These are phyloP conservation scores for Gracilaria vermiculophylla DNA, from an alignment of 23 red algal species.

Conservation along the genomic window DNA sequence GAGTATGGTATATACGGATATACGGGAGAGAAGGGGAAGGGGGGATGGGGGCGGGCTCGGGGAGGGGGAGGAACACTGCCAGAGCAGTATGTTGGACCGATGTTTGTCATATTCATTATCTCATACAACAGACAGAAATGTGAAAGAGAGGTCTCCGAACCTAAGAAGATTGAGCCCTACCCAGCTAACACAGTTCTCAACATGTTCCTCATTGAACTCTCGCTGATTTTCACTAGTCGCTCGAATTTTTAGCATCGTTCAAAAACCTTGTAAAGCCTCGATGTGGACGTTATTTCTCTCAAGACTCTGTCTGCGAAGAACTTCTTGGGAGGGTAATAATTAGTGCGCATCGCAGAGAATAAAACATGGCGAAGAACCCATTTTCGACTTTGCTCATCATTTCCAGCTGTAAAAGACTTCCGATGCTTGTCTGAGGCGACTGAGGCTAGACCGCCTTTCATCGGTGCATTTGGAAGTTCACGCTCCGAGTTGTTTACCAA, in stretches of 20 bases:
- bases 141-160: too few species aligned
- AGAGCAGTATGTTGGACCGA: too few species aligned
- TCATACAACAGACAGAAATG: too few species aligned
- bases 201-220: not conserved
- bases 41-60: too few species aligned
- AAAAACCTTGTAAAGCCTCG: slow-evolving; percentile 85
- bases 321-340: slow-evolving; percentile 64
- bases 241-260: slow-evolving; percentile 76
- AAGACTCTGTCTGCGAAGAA: slow-evolving; percentile 56
- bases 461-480: not conserved
- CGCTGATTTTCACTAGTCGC: not conserved
- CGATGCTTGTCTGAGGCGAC: not conserved
- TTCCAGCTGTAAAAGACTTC: not conserved
- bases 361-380: slow-evolving; percentile 68
- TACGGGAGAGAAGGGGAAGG: too few species aligned
- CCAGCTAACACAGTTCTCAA: too few species aligned
- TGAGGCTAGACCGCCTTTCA: not conserved
- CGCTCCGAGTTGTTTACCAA: not conserved
- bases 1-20: too few species aligned
- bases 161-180: too few species aligned
- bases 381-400: not conserved
- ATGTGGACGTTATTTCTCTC: slow-evolving; percentile 67
- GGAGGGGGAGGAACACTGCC: too few species aligned
- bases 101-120: too few species aligned
- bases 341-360: slow-evolving; percentile 40